Conservation (phyloP, 768 basidiomycete species). For the Trametopsis cervina region DNA sequence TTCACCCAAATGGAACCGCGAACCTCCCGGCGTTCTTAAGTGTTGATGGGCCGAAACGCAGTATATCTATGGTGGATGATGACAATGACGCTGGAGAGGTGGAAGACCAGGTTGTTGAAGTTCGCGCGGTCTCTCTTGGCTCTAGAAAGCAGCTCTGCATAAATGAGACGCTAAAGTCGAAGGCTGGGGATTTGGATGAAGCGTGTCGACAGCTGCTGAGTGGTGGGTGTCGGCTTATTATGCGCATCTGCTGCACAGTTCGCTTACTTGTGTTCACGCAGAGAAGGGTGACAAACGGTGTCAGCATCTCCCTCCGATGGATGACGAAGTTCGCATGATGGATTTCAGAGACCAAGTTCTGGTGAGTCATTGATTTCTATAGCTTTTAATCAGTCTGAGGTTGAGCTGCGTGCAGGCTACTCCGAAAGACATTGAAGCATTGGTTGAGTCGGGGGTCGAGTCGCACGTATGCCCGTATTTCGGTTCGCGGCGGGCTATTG, state of each 20-base stretch:
- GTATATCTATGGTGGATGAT: slow-evolving; percentile 5
- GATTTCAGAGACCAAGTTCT: slow-evolving; percentile 86
- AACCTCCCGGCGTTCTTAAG: not conserved
- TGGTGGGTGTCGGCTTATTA: slow-evolving; percentile 11
- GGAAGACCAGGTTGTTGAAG: slow-evolving; percentile 19
- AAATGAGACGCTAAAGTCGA: slow-evolving; percentile 66
- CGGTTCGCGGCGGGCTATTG: slow-evolving; percentile 79
- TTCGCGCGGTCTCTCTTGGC: slow-evolving; percentile 77
- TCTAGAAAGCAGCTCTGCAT: slow-evolving; percentile 92
- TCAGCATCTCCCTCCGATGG: slow-evolving; percentile 62
- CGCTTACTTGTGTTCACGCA: slow-evolving; percentile 4
- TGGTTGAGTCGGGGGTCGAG: slow-evolving; percentile 64
- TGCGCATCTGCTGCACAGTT: not conserved
- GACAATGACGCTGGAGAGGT: slow-evolving; percentile 13
- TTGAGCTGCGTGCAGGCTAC: slow-evolving; percentile 45
- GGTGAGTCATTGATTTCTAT: slow-evolving; percentile 30
- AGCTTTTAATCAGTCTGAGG: not conserved
- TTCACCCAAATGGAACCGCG: not conserved
- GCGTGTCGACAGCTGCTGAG: slow-evolving; percentile 66
- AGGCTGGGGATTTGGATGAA: slow-evolving; percentile 74
- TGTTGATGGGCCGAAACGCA: not conserved
- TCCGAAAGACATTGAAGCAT: slow-evolving; percentile 92
- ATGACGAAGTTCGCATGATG: slow-evolving; percentile 64
- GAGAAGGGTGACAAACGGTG: slow-evolving; percentile 68
- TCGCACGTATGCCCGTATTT: slow-evolving; percentile 87